These are phyloP conservation scores for Metschnikowia dekortorum DNA, from an alignment of 805 yeast genomes.

Conservation along the genomic window DNA sequence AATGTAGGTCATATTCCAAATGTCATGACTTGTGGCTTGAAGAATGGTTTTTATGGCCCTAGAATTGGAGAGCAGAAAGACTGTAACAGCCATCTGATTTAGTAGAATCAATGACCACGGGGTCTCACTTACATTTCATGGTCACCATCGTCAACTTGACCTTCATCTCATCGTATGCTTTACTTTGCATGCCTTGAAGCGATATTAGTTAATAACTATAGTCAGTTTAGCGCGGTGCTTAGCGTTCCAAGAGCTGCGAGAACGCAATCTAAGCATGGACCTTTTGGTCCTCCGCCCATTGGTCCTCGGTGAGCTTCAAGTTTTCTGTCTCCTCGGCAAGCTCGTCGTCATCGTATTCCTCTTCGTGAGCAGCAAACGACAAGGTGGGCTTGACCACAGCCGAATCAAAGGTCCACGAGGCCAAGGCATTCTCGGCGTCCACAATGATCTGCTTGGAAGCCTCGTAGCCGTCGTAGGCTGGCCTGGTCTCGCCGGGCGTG, in stretches of 20 bases:
- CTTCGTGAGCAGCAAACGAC: constrained; percentile 53
- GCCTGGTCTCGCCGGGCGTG: constrained; percentile 90
- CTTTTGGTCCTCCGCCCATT: constrained; percentile 18
- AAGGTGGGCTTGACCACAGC: constrained; percentile 82
- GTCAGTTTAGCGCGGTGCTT: neutral
- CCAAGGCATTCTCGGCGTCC: constrained; percentile 79
- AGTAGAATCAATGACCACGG: too few species aligned
- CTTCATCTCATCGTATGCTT: too few species aligned
- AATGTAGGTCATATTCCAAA: too few species aligned
- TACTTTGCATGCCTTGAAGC: too few species aligned
- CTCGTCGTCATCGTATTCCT: constrained; percentile 44
- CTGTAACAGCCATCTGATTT: too few species aligned
- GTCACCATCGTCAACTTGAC: too few species aligned
- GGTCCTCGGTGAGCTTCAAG: constrained; percentile 38
- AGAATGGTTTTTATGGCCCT: too few species aligned
- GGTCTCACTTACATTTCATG: too few species aligned
- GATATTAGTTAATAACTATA: too few species aligned
- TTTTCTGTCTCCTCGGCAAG: constrained; percentile 44
- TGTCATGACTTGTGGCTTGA: too few species aligned
- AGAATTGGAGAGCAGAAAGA: too few species aligned
- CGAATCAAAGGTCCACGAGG: constrained; percentile 78
- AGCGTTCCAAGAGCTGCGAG: neutral
- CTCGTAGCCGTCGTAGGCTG: constrained; percentile 84
- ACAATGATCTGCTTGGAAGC: constrained; percentile 83
- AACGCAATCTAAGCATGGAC: constrained; percentile 9